Conservation (phyloP, 2,329 filamentous ascomycete species). For the Colletotrichum musicola region DNA sequence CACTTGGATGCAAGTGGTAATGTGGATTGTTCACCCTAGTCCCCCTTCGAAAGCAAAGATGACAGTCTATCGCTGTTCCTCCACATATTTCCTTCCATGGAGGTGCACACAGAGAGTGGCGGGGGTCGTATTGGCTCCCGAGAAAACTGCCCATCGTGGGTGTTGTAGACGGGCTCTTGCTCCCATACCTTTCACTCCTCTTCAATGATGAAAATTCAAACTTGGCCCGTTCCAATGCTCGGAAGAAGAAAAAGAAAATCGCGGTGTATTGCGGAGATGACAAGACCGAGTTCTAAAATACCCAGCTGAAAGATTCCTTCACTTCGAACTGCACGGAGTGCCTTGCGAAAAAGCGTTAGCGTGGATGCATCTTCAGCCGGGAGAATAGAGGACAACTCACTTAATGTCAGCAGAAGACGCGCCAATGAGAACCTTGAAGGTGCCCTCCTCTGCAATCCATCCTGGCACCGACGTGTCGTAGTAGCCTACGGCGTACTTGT, state of each 20-base stretch:
- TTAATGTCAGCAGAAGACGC: slow-evolving; percentile 72
- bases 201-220: neutral
- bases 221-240: neutral
- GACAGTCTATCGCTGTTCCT: neutral
- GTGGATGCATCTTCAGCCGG: neutral
- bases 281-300: slow-evolving; percentile 58
- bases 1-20: neutral
- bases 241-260: neutral
- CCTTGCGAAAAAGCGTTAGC: slow-evolving; percentile 40
- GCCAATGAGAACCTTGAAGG: slow-evolving; percentile 71
- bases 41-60: neutral
- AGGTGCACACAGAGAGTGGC: neutral
- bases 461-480: slow-evolving; percentile 69
- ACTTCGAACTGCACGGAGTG: slow-evolving; percentile 65
- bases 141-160: slow-evolving; percentile 1
- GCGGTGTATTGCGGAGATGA: neutral
- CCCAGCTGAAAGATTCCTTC: slow-evolving; percentile 74
- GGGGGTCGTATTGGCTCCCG: slow-evolving; percentile 4
- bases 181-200: slow-evolving; percentile 1
- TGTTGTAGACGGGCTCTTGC: neutral
- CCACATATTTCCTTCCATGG: neutral
- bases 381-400: slow-evolving; percentile 33
- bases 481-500: slow-evolving; percentile 69
- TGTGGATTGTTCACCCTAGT: neutral
- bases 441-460: slow-evolving; percentile 77